phyloP scores from a whole-genome alignment of 2,329 filamentous ascomycete species.

The Ophiostoma novo-ulmi region DNA sequence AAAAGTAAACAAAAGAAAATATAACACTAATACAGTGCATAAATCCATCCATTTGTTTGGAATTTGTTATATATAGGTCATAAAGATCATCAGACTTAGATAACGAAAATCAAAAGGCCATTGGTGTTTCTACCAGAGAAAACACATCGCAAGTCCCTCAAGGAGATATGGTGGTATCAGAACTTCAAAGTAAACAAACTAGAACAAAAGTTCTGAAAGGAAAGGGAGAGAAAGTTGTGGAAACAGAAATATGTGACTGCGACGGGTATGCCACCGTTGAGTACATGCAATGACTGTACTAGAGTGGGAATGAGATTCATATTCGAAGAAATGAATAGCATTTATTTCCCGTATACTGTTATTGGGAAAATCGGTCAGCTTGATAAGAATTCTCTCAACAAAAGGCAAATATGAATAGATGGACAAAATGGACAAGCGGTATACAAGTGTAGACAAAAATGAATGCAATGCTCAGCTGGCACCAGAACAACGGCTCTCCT shows the following conservation, averaged over 20 bases:
- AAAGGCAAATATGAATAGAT: background rate
- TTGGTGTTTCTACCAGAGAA: background rate
- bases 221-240: background rate
- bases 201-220: background rate
- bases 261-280: too few species aligned
- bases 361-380: background rate
- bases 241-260: background rate
- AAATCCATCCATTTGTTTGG: background rate
- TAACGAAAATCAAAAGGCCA: background rate
- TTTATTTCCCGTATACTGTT: slow-evolving; percentile 8
- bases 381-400: too few species aligned
- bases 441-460: too few species aligned
- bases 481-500: too few species aligned
- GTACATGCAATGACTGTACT: background rate
- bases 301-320: background rate
- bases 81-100: background rate
- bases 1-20: too few species aligned
- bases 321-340: background rate
- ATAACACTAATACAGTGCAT: too few species aligned
- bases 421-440: background rate
- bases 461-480: too few species aligned
- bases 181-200: background rate
- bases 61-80: background rate
- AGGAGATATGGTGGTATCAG: slow-evolving; percentile 1
- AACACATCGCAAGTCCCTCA: background rate